A percentile compares a stretch with the other conserved stretches of the same genome.
These are phyloP conservation scores for Naganishia friedmannii DNA, from an alignment of 768 basidiomycete genomes.

Conservation along the genomic window DNA sequence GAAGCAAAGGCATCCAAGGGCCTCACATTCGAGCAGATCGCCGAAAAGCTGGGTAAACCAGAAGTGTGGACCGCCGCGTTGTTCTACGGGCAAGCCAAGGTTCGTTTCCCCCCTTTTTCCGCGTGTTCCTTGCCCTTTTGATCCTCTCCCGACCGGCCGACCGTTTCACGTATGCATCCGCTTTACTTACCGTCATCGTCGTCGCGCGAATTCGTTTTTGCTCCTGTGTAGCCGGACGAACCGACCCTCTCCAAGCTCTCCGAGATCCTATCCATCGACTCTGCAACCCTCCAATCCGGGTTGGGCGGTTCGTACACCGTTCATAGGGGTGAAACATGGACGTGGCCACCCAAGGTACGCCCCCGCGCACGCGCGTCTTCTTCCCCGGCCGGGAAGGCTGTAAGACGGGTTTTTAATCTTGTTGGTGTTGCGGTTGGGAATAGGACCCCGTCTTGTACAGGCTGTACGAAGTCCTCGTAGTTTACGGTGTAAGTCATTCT, in stretches of 20 bases:
- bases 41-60: slow-evolving; percentile 39
- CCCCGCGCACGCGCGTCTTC: neutral
- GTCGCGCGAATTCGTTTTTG: too few species aligned
- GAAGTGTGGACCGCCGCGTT: slow-evolving; percentile 50
- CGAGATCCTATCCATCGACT: slow-evolving; percentile 19
- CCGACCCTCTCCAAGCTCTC: slow-evolving; percentile 23
- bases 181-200: neutral
- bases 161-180: too few species aligned
- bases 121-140: neutral
- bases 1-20: slow-evolving; percentile 28
- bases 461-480: slow-evolving; percentile 46
- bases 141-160: too few species aligned
- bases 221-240: slow-evolving; percentile 24
- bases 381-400: too few species aligned
- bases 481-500: slow-evolving; percentile 39
- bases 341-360: slow-evolving; percentile 44
- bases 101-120: neutral
- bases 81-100: slow-evolving; percentile 46
- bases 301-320: slow-evolving; percentile 30
- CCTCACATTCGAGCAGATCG: slow-evolving; percentile 43
- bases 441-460: slow-evolving; percentile 48
- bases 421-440: neutral
- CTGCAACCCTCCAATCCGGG: neutral
- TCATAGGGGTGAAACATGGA: slow-evolving; percentile 40
- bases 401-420: too few species aligned